Percentiles rank a stretch among this genome's conserved stretches.
Conservation (phyloP, 179 eudicot species). For the Gypsophila paniculata region DNA sequence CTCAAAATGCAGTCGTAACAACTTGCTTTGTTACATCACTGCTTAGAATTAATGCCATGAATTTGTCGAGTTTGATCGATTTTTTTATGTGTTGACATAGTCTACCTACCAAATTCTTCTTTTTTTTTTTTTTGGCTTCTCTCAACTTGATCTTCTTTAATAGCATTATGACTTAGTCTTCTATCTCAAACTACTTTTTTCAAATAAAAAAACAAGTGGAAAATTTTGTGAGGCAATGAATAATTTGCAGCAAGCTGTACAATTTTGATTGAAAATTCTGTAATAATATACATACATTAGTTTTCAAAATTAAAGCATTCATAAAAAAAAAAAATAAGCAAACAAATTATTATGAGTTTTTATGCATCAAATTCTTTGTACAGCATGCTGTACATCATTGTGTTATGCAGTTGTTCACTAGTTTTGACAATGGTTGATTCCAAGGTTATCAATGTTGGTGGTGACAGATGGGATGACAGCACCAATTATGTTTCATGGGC, state of each 20-base stretch:
- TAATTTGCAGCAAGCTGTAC: neutral
- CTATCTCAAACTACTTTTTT: neutral
- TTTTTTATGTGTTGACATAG: neutral
- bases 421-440: slow-evolving; percentile 21
- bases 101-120: neutral
- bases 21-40: neutral
- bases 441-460: slow-evolving; percentile 21
- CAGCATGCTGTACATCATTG: slow-evolving; percentile 7
- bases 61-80: too few species aligned
- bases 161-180: neutral
- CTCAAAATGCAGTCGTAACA: too few species aligned
- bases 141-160: slow-evolving; percentile 9
- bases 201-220: neutral
- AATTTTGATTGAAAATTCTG: neutral
- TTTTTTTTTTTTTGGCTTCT: too few species aligned
- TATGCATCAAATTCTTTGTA: slow-evolving; percentile 5
- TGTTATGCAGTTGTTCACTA: slow-evolving; percentile 7
- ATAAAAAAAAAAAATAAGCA: slow-evolving; percentile 4
- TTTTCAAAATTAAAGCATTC: neutral
- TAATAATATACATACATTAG: too few species aligned
- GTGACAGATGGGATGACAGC: slow-evolving; percentile 29
- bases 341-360: slow-evolving; percentile 4
- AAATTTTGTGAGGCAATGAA: neutral
- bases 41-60: too few species aligned
- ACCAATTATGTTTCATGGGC: slow-evolving; percentile 28